A percentile compares a stretch with the other conserved stretches of the same genome.
phyloP scores from a whole-genome alignment of 257 asterid genomes.

The Euphrasia confusa region DNA sequence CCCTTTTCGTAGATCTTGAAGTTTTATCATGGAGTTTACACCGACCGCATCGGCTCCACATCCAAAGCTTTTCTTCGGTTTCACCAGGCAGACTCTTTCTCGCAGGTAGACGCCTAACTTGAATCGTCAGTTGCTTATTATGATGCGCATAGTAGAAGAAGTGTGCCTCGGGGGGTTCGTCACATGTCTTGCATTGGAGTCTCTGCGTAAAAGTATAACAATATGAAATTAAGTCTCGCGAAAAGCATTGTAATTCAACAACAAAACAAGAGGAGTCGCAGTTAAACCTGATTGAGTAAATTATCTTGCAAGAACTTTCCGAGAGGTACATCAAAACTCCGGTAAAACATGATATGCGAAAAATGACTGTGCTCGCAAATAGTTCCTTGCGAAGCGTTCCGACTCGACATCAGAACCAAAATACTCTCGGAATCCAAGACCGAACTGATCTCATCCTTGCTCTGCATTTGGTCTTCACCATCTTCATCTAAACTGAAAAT shows the following conservation, averaged over 20 bases:
- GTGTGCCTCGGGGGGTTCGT: constrained; percentile 66
- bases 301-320: constrained; percentile 74
- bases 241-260: neutral
- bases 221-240: too few relatives aligned
- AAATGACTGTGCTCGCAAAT: constrained; percentile 81
- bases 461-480: constrained; percentile 40
- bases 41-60: constrained; percentile 97
- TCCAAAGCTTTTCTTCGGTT: constrained; percentile 90
- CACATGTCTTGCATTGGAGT: constrained; percentile 68
- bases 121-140: constrained; percentile 77
- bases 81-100: constrained; percentile 64
- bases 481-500: constrained; percentile 34
- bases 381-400: constrained; percentile 63
- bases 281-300: constrained; percentile 71
- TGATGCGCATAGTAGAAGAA: constrained; percentile 79
- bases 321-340: constrained; percentile 80
- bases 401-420: constrained; percentile 81
- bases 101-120: constrained; percentile 59
- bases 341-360: constrained; percentile 84
- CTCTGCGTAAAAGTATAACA: constrained; percentile 42
- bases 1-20: constrained; percentile 72
- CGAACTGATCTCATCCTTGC: constrained; percentile 60
- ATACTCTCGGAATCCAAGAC: constrained; percentile 87
- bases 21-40: constrained; percentile 49
- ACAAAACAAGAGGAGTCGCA: neutral